Evolutionary conservation across 2,329 filamentous ascomycete genomes (phyloP).

Genomic region (Aspergillus sp.): DNA sequence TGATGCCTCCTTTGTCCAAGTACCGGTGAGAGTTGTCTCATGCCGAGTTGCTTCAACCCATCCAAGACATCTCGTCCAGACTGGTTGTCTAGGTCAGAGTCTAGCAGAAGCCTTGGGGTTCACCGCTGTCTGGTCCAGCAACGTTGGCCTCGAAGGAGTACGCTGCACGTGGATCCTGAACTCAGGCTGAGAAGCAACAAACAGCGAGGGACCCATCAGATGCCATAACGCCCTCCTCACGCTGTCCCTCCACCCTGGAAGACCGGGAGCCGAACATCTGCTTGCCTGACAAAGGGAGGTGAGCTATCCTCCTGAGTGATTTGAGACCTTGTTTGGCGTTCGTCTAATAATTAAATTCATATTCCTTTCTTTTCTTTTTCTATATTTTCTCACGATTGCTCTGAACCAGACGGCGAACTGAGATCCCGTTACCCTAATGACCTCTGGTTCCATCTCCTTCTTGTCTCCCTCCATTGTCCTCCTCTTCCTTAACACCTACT

Average conservation of each 20-base stretch:
- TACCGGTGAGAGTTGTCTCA: slow-evolving; percentile 17
- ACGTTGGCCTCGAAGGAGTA: slow-evolving; percentile 15
- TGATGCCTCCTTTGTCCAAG: slow-evolving; percentile 18
- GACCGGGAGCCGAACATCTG: slow-evolving; percentile 13
- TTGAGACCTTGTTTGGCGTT: neutral
- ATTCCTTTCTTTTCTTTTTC: slow-evolving; percentile 9
- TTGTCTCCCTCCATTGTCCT: slow-evolving; percentile 12
- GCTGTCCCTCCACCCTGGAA: neutral
- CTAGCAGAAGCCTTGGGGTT: slow-evolving; percentile 12
- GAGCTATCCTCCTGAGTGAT: neutral
- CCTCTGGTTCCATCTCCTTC: slow-evolving; percentile 11
- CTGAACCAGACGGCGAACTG: slow-evolving; percentile 3
- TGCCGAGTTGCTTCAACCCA: slow-evolving; percentile 12
- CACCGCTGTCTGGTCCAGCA: slow-evolving; percentile 20
- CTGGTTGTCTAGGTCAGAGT: slow-evolving; percentile 15
- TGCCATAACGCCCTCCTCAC: slow-evolving; percentile 12
- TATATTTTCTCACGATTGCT: slow-evolving; percentile 12
- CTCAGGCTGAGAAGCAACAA: slow-evolving; percentile 13
- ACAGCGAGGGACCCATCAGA: slow-evolving; percentile 18
- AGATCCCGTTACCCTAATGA: slow-evolving; percentile 10
- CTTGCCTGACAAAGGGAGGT: slow-evolving; percentile 22
- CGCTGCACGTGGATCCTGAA: slow-evolving; percentile 8
- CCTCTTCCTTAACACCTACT: slow-evolving; percentile 10
- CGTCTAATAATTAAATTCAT: slow-evolving; percentile 12
- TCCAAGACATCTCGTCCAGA: slow-evolving; percentile 22